phyloP scores from a whole-genome alignment of 2,329 filamentous ascomycete species.

The Achaetomium macrosporum region DNA sequence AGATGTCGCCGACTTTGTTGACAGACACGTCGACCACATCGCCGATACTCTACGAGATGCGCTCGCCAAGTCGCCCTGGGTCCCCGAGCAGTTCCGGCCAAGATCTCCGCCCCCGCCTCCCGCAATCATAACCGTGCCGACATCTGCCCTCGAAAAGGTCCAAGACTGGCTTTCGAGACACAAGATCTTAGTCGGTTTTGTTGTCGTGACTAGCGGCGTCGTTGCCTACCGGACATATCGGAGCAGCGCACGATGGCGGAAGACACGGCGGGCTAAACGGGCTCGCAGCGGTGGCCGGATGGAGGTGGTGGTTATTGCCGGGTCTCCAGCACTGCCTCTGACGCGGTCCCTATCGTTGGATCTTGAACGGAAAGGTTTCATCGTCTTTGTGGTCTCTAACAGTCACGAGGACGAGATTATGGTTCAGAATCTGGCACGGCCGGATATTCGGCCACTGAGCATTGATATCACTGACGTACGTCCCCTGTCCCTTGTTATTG shows the following conservation, averaged over 20 bases:
- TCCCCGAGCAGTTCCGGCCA: slow-evolving; percentile 64
- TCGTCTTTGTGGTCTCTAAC: slow-evolving; percentile 85
- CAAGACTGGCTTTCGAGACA: slow-evolving; percentile 68
- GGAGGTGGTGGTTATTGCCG: slow-evolving; percentile 83
- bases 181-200: slow-evolving; percentile 64
- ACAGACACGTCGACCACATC: slow-evolving; percentile 72
- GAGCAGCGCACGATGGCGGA: slow-evolving; percentile 52
- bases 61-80: slow-evolving; percentile 62
- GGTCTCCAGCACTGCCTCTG: slow-evolving; percentile 78
- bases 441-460: slow-evolving; percentile 74
- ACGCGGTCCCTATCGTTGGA: slow-evolving; percentile 79
- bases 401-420: slow-evolving; percentile 78
- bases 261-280: slow-evolving; percentile 67
- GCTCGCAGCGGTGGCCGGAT: slow-evolving; percentile 77
- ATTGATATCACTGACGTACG: slow-evolving; percentile 77
- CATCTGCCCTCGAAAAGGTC: slow-evolving; percentile 44
- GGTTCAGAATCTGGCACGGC: slow-evolving; percentile 68
- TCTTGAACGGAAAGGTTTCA: slow-evolving; percentile 83
- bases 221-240: slow-evolving; percentile 47
- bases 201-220: slow-evolving; percentile 68
- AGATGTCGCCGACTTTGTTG: slow-evolving; percentile 72
- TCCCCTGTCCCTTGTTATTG: slow-evolving; percentile 13
- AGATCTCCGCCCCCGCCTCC: slow-evolving; percentile 41
- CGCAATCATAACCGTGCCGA: slow-evolving; percentile 30
- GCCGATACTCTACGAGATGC: slow-evolving; percentile 65